phyloP scores from a whole-genome alignment of 202 grass and related monocot species.

The Thinopyrum obtusiflorum region DNA sequence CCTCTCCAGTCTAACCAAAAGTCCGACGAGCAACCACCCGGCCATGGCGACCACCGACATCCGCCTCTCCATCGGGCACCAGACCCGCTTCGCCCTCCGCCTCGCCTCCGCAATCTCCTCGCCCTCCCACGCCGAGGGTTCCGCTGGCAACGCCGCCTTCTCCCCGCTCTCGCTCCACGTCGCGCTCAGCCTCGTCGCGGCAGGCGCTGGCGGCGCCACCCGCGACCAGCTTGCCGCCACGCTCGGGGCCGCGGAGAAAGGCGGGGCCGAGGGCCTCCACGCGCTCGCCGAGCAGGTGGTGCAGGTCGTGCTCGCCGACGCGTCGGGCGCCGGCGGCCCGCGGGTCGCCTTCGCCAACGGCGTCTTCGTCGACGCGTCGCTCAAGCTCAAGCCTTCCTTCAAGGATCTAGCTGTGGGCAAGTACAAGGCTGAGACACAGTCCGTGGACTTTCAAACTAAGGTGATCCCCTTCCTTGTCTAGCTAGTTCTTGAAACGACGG shows the following conservation, averaged over 20 bases:
- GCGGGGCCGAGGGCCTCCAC: conserved; percentile 26
- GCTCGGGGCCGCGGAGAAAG: conserved; percentile 8
- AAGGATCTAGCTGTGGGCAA: conserved; percentile 33
- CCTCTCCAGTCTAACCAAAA: neutral
- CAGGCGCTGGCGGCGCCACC: conserved; percentile 62
- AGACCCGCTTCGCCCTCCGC: conserved; percentile 68
- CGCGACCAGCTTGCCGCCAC: conserved; percentile 53
- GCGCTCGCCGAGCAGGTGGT: conserved; percentile 63
- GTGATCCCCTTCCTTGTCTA: conserved; percentile 30
- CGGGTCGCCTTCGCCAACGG: conserved; percentile 65
- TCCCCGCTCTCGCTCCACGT: conserved; percentile 87
- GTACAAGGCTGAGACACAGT: conserved; percentile 58
- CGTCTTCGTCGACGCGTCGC: conserved; percentile 67
- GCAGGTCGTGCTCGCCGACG: conserved; percentile 68
- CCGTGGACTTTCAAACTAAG: conserved; percentile 80
- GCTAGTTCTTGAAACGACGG: neutral
- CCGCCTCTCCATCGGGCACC: conserved; percentile 62
- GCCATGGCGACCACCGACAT: conserved; percentile 56
- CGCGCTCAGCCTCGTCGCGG: conserved; percentile 75
- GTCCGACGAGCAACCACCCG: neutral
- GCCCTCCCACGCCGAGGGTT: neutral
- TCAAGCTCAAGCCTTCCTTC: conserved; percentile 62
- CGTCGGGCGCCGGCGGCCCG: conserved; percentile 64
- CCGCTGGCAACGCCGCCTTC: conserved; percentile 58
- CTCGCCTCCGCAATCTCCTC: conserved; percentile 47